A percentile compares a stretch with the other conserved stretches of the same genome.
Evolutionary conservation across 1,284 basidiomycete species (phyloP).

Genomic region (Hemileia vastatrix): DNA sequence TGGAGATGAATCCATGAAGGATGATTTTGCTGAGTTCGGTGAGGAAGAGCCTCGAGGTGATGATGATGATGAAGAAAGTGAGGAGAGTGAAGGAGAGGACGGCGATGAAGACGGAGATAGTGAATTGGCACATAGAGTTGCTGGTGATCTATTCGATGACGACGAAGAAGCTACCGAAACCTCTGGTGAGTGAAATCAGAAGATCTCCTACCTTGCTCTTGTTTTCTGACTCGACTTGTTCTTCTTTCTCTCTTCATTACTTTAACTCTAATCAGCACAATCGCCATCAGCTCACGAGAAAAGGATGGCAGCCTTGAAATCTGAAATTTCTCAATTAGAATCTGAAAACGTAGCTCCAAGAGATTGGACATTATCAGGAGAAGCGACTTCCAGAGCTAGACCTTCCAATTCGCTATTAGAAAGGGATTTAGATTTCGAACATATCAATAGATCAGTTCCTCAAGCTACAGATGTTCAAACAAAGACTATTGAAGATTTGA

Average conservation of each 20-base stretch:
- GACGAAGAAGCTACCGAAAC: constrained; percentile 28
- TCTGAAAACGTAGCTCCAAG: constrained; percentile 39
- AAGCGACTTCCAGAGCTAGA: constrained; percentile 32
- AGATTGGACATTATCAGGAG: constrained; percentile 42
- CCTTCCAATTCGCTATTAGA: constrained; percentile 39
- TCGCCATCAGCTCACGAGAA: constrained; percentile 34
- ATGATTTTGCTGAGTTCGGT: background rate
- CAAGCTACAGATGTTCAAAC: constrained; percentile 39
- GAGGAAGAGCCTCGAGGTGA: constrained; percentile 2
- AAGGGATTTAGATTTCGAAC: constrained; percentile 41
- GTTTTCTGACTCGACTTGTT: background rate
- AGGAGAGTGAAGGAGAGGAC: constrained; percentile 8
- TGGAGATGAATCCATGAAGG: constrained; percentile 24
- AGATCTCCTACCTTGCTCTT: background rate
- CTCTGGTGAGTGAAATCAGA: background rate
- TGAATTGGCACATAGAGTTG: constrained; percentile 35
- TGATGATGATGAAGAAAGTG: constrained; percentile 1
- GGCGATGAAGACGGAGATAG: constrained; percentile 24
- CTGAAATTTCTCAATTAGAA: constrained; percentile 39
- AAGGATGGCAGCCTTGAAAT: constrained; percentile 32
- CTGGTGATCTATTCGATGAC: constrained; percentile 39
- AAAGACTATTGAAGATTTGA: constrained; percentile 37
- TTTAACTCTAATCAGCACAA: background rate
- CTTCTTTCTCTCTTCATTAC: background rate
- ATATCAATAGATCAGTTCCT: constrained; percentile 34